Evolutionary conservation across 2,329 filamentous ascomycete genomes (phyloP), one percentile per base, ranked within the genome.

Genomic region (Botryotinia globosa): DNA sequence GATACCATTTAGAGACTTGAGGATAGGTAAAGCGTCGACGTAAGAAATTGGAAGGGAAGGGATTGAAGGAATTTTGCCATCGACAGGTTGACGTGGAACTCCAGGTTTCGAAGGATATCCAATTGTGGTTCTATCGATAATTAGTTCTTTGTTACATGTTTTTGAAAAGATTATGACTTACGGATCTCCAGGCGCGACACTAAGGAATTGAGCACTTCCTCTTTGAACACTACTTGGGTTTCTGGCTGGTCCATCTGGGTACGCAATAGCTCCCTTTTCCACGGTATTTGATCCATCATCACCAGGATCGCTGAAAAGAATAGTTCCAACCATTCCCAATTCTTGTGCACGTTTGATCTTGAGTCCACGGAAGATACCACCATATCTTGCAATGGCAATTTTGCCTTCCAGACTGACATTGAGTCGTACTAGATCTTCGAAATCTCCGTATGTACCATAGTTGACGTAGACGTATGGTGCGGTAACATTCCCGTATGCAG

Each of bases 321-420:
- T 84, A 20, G 89, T 86, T n/a, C 94, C 95, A 62, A 96, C 85
- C 88, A 96, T 95, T 51, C 94, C 95, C 29, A 97, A 85, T 77
- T 98, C 94, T 81, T 97, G 92, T 1, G 95, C 95, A 68, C 94
- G 89, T 85, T 97, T 97, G 72, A 98, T 89, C 82, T 98, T 98
- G 75, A 98, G 86, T 0, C 94, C 95, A 71, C 95, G 88, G 85
- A 98, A 97, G 74, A 95, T 90, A 63, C 88, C 86, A 25, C 95
- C 95, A 80, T 98, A 98, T 79, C 92, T 94, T 61, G 88, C 91
- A 74, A 98, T 84, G 2, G 93, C 94, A 77, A 98, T 95, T 82
- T 97, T 97, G 65, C 94, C 95, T 76, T 90, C 81, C 58, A 98
- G 83, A 73, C 87, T 90, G 73, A 98, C 83, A 76, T 94, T 93